Conservation (phyloP, 805 yeast genomes). For the Barnettozyma vustinii region DNA sequence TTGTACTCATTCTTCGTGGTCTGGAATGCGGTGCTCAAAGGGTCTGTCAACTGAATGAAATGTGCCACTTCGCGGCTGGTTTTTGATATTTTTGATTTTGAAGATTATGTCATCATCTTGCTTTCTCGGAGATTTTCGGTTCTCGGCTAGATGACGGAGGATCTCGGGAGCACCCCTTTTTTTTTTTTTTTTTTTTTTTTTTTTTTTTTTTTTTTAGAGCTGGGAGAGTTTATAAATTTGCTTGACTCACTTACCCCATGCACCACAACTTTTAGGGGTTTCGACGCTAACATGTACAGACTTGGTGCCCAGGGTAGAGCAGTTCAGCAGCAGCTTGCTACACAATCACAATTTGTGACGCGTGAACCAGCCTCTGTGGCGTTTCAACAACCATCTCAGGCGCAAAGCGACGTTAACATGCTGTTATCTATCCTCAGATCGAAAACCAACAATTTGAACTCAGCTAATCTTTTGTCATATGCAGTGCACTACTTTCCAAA, state of each 20-base stretch:
- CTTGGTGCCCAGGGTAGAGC: conserved; percentile 26
- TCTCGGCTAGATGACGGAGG: not conserved
- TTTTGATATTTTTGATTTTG: not conserved
- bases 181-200: not conserved
- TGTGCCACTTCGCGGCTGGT: not conserved
- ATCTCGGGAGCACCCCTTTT: not conserved
- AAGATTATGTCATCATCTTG: not conserved
- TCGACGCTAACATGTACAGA: conserved; percentile 17
- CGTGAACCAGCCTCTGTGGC: conserved; percentile 27
- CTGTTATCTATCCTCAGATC: conserved; percentile 15
- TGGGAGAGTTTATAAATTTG: not conserved
- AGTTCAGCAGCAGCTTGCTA: conserved; percentile 15
- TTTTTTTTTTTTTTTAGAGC: not conserved
- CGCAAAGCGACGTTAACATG: conserved; percentile 27
- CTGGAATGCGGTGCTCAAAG: not conserved
- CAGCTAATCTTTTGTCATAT: conserved; percentile 30
- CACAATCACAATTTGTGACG: conserved; percentile 30
- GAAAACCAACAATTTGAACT: conserved; percentile 1
- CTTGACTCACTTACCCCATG: not conserved
- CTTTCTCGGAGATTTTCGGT: not conserved
- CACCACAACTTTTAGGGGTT: not conserved
- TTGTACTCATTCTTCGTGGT: conserved; percentile 20
- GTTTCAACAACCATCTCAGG: conserved; percentile 26
- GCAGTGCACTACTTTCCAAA: conserved; percentile 40
- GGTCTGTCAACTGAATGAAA: not conserved